Evolutionary conservation across 202 grass and related monocot species (phyloP).

Genomic region (Musa balbisiana): DNA sequence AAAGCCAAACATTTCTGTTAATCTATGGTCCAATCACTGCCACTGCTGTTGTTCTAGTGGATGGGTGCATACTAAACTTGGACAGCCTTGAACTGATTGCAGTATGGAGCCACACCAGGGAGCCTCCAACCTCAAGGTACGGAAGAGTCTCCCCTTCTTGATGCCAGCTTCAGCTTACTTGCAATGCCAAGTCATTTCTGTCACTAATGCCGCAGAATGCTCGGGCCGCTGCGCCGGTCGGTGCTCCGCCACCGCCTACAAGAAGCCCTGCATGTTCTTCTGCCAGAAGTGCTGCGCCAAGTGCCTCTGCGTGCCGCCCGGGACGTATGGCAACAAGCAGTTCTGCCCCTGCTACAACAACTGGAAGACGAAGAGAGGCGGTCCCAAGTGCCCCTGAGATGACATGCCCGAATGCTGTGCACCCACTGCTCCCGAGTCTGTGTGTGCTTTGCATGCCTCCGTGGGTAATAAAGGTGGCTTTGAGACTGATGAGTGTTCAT

Average conservation of each 20-base stretch:
- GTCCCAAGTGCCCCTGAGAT: constrained; percentile 6
- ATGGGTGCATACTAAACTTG: background rate
- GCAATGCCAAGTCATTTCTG: background rate
- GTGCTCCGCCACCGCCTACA: constrained; percentile 4
- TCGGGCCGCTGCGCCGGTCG: background rate
- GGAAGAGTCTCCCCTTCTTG: background rate
- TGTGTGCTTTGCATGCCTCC: too few species aligned
- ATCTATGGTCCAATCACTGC: background rate
- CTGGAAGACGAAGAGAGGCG: constrained; percentile 13
- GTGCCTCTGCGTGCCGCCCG: constrained; percentile 12
- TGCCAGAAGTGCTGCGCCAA: constrained; percentile 12
- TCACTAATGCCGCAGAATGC: background rate
- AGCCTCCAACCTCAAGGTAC: background rate
- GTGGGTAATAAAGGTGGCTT: too few species aligned
- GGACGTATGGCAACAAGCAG: constrained; percentile 9
- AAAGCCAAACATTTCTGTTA: background rate
- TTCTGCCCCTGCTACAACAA: constrained; percentile 11
- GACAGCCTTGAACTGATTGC: background rate
- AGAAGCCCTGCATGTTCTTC: constrained; percentile 14
- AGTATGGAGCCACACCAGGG: background rate
- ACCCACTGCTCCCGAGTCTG: too few species aligned
- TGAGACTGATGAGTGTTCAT: too few species aligned
- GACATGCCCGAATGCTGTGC: too few species aligned
- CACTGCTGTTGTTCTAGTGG: too few species aligned
- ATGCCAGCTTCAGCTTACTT: too few species aligned